Base-by-base conservation (phyloP, 148 eudicot genomes). In the Rhododendron williamsianum region DNA sequence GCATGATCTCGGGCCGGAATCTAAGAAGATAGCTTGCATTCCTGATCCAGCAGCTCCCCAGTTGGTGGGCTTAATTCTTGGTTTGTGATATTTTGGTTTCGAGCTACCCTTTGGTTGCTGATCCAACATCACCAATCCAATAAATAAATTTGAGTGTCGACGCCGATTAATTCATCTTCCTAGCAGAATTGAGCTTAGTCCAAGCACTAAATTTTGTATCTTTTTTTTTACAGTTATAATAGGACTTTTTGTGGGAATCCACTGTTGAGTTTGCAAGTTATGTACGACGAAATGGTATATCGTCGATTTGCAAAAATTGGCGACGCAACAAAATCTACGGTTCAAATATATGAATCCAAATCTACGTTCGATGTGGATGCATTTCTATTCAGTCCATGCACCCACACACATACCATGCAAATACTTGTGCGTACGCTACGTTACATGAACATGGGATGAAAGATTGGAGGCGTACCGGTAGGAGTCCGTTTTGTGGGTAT, bases 21-120 rank as follows among this genome's bases (percentile, higher is more conserved):
- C 95, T 3, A 94, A 91, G 83, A 93, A 93, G 35, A 94, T 81
- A 0, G 92, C 95, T 83, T 90, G 97, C 95, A 92, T 93, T 82
- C 94, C 95, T 21, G 92, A 91, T 58, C 94, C 95, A 49, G 91
- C 89, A 19, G 87, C 74, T 58, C 88, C 90, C 84, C 88, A 76
- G n/a, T 90, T 87, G 19, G 54, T 58, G 19, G 45, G 81, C 72
- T 89, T 71, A 33, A 33, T 51, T 85, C 87, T 90, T 23, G 89
- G 49, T 86, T 89, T 89, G n/a, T 87, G 89, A 6, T 85, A 27
- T 33, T 71, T 81, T 45, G 83, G 86, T 80, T 87, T 90, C 83
- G 56, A 78, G 36, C 84, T 83, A 56, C 36, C 27, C 83, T 84
- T 87, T 74, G 80, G 60, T 21, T 87, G 49, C 86, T 89, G 84